Base-by-base conservation (phyloP, 2,329 filamentous ascomycete genomes). In the Mycosphaerella sp. region DNA sequence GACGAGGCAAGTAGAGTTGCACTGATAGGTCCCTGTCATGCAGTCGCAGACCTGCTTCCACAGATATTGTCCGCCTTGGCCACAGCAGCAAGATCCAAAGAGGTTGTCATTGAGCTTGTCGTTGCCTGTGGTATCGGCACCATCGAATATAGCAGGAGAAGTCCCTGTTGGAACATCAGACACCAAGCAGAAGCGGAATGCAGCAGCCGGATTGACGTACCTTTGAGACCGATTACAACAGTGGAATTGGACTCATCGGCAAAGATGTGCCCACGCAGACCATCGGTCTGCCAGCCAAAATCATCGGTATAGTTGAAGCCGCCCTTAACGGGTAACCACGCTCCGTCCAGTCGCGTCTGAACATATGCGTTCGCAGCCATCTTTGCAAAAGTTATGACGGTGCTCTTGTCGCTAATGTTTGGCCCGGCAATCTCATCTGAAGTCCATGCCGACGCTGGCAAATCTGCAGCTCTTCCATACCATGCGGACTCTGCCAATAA, bases 71-170 rank as follows among this genome's bases (percentile, higher is more conserved):
- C 91, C 90, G 64, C 95, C 91, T 72, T 96, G 90, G 3, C 84
- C 93, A 72, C 93, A 98, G 72, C 93, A 98, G 74, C 93, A 98
- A 67, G 91, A 95, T 74, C 96, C 96, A 72, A 95, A 95, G 8
- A 98, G 78, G 68, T 98, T 98, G 72, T 98, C 93, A 69, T 97
- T 98, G 66, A 91, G 78, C 74, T 98, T 98, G 74, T 98, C 93
- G 63, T 95, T 95, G 26, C 90, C 95, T 0, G 92, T 97, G 1
- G 93, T 97, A 48, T 91, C 92, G 38, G 92, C 87, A n/a, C 93
- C 93, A 69, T 97, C 92, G 67, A 96, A 97, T 3, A 97, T 84
- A 10, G 93, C 92, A 1, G 86, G 82, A 7, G 74, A 66, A 17
- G 46, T 46, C 29, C 45, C 51, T 38, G 34, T 42, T 34, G 39